Evolutionary conservation across 1,284 basidiomycete genomes (phyloP), one percentile per base, ranked within the genome.

Genomic region (Ganoderma multipileum): DNA sequence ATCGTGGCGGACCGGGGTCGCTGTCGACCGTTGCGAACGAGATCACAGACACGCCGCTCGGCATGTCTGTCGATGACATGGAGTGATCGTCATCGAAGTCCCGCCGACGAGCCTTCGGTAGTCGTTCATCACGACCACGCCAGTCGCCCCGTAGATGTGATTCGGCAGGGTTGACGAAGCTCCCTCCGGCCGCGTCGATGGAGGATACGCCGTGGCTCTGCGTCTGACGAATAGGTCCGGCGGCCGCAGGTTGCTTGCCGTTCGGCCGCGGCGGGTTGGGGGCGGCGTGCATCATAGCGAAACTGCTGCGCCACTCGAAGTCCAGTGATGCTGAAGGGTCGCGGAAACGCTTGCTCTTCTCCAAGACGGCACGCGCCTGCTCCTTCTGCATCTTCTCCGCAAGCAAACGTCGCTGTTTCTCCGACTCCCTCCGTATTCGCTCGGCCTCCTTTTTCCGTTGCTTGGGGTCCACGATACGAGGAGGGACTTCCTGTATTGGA

Each of bases 311-410:
- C 86, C 89, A 92, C 76, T 91, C 88, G 62, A 91, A 79, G 71
- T 90, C 86, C 64, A 85, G 80, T 65, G 71, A 82, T 77, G 63
- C 76, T 83, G 30, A 83, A 83, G 38, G 87, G 75, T 88, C 88
- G 75, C 90, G 83, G 77, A 95, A 85, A 73, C 91, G 88, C 68
- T 88, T 91, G 77, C 95, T 93, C 84, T 98, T 98, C 78, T 92
- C 90, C 90, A 99, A 93, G 79, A 99, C 97, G 47, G 96, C 96
- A 63, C 97, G 89, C 7, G 97, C 95, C 76, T 97, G 92, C 75
- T 99, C 97, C 75, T 84, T 87, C 74, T 91, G 88, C 76, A 82
- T 88, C 78, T 90, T 90, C 79, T 92, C 89, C 38, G 89, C 90
- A 59, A 94, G 87, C 68, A 91, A 89, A 70, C 96, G 94, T 71